Evolutionary conservation across 805 yeast genomes (phyloP), one percentile per base, ranked within the genome.

Genomic region (Isabelozyma gotoi): DNA sequence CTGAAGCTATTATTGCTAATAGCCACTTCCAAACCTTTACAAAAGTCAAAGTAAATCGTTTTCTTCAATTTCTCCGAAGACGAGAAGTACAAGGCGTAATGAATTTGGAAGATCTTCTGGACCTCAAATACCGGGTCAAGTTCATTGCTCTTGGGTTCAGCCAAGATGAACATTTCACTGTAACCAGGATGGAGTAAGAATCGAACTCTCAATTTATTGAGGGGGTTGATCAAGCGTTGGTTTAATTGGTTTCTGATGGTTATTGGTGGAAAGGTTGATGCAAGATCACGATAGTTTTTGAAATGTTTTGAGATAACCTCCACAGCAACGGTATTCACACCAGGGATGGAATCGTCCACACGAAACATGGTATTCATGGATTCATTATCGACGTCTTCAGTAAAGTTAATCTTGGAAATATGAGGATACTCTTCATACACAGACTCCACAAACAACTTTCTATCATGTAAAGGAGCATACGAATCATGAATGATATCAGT

Each of bases 121-220:
- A 85, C 71, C 52, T 85, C 92, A 39, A 70, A 76, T 37, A 82
- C 65, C 4, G 90, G 88, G 53, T 83, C 82, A 33, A 81, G 68
- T 45, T 77, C 82, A 42, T 79, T 78, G 46, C 74, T 73, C 46
- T 77, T 79, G 5, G 84, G 79, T 12, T 65, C 60, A 3, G 76
- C 75, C 31, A 82, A 59, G 7, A 71, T 47, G 47, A 76, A 82
- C 33, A 67, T 65, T 51, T 82, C 88, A 24, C 59, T 59, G 47
- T 79, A 76, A 34, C 68, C 63, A 1, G 82, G 80, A 43, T 67
- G 53, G 56, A 73, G 44, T 10, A 71, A 52, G 47, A 63, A 64
- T 33, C 76, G 49, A 0, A 71, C 46, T 32, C 62, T 57, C 2
- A 71, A 47, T 18, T 50, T 57, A 43, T 67, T 68, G 11, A 51